Evolutionary conservation across 2,329 filamentous ascomycete species (phyloP), one percentile per base, ranked within the genome.

Genomic region (Ophiostoma tasmaniense): DNA sequence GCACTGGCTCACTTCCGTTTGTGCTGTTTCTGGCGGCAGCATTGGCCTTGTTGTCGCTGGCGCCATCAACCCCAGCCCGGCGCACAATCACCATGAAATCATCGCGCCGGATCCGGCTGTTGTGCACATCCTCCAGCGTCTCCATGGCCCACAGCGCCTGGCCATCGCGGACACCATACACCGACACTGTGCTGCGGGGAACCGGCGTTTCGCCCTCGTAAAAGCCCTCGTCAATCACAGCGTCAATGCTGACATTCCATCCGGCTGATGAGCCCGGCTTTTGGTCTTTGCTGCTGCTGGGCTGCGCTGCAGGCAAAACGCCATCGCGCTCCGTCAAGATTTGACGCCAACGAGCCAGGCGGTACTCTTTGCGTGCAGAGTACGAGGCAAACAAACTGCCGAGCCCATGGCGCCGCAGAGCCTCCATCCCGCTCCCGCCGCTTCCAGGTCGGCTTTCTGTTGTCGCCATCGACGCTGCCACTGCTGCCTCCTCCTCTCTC

Each of bases 151-250:
- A 67, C 11, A 64, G 64, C 25, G 70, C 67, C 33, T 35, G 55
- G 50, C 71, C 71, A 76, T 91, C 91, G 75, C 91, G 89, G 1
- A 91, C 87, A 7, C 80, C 80, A 79, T 81, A 85, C 71, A 85
- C 79, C 25, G 79, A 78, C 4, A 83, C 81, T 1, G 80, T 81
- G 8, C 74, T 69, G 2, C 79, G 81, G 70, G 89, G 80, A n/a
- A 22, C 61, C 69, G 89, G 80, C 20, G 28, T 65, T 28, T 70
- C 66, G 59, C 67, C 70, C 2, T 69, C 70, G 59, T 45, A 69
- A n/a, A 68, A 69, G 3, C 70, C 70, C 42, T 69, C 70, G 68
- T 71, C 70, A 22, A 69, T 45, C n/a, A 69, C 66, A 4, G 67
- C 50, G 10, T 69, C 67, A 14, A 70, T 68, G 65, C 69, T 70